phyloP scores from a whole-genome alignment of 768 basidiomycete genomes.

The Pleurotus cornucopiae region DNA sequence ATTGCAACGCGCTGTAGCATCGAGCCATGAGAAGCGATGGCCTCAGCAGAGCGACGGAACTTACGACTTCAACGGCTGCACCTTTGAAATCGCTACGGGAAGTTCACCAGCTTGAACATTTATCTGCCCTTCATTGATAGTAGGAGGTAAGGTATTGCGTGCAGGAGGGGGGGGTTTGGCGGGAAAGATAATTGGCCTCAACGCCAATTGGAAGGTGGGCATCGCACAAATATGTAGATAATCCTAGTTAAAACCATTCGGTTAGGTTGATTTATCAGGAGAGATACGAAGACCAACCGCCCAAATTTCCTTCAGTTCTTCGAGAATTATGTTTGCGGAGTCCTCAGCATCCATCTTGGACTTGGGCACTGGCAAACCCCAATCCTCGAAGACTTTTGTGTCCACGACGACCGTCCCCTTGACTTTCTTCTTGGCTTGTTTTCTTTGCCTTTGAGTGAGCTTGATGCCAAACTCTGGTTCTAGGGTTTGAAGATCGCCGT shows the following conservation, averaged over 20 bases:
- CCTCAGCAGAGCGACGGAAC: constrained; percentile 9
- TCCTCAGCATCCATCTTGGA: not conserved
- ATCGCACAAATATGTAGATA: no score
- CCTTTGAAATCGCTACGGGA: constrained; percentile 34
- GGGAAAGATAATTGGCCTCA: no score
- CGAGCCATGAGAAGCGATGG: not conserved
- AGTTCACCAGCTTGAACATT: not conserved
- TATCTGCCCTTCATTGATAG: no score
- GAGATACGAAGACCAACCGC: not conserved
- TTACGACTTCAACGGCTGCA: constrained; percentile 54
- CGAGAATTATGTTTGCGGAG: constrained; percentile 13
- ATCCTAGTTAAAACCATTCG: no score
- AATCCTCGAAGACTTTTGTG: constrained; percentile 21
- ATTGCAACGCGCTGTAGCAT: constrained; percentile 41
- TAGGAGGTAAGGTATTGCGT: no score
- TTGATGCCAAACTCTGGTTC: constrained; percentile 2
- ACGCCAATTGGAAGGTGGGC: no score
- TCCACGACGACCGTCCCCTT: constrained; percentile 17
- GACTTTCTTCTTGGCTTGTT: constrained; percentile 14
- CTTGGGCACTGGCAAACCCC: constrained; percentile 23
- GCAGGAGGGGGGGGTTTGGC: no score
- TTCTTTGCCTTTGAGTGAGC: constrained; percentile 24
- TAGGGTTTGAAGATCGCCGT: not conserved
- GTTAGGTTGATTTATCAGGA: not conserved
- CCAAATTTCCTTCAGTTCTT: constrained; percentile 17